Evolutionary conservation across 306 rosid species (phyloP).

Genomic region (Glycyrrhiza uralensis): DNA sequence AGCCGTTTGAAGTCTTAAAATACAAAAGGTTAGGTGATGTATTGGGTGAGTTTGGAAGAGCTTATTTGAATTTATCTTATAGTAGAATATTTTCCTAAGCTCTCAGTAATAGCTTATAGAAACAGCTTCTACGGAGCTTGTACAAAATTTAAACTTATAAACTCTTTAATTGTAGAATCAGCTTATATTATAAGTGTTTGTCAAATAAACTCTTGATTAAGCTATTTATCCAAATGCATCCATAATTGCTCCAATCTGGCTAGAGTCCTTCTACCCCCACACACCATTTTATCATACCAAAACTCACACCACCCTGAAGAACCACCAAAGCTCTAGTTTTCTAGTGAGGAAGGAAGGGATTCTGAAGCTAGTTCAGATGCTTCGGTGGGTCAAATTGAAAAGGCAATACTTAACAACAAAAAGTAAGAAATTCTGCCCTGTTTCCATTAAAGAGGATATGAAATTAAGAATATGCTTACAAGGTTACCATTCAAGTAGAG

Average conservation of each 20-base stretch:
- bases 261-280: no score
- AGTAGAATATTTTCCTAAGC: no score
- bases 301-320: neutral
- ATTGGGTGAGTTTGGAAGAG: no score
- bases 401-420: neutral
- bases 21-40: slow-evolving; percentile 6
- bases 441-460: neutral
- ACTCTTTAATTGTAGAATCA: no score
- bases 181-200: no score
- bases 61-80: no score
- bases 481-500: neutral
- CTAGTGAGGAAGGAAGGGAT: neutral
- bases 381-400: neutral
- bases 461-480: slow-evolving; percentile 7
- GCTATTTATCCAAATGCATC: no score
- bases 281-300: neutral
- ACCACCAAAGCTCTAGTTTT: neutral
- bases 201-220: no score
- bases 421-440: neutral
- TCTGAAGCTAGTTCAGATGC: neutral
- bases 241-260: neutral
- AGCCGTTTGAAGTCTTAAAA: neutral
- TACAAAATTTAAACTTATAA: no score
- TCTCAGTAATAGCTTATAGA: no score
- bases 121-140: no score